These are phyloP conservation scores for Boletus smithii DNA, from an alignment of 1,284 basidiomycete genomes.

Conservation along the genomic window DNA sequence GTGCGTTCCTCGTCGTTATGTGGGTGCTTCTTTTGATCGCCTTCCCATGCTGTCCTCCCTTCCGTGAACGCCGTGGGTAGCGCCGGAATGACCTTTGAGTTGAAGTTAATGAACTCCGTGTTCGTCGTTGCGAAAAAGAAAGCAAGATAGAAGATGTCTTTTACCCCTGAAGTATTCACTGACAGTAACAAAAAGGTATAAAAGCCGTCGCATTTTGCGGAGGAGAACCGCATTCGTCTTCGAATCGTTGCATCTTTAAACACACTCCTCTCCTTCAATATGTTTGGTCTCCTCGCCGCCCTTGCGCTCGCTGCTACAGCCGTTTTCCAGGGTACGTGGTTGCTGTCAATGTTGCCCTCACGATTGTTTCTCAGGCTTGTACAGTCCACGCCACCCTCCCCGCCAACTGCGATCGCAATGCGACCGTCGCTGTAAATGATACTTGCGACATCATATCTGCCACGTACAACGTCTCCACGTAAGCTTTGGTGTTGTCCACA, in stretches of 20 bases:
- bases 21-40: no score
- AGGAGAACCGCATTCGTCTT: not conserved
- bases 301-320: slow-evolving; percentile 14
- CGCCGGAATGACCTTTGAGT: no score
- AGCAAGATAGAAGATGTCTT: not conserved
- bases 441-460: slow-evolving; percentile 41
- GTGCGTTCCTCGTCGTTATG: no score
- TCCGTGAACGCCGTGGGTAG: not conserved
- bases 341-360: no score
- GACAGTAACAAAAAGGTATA: slow-evolving; percentile 16
- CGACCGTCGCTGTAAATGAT: slow-evolving; percentile 34
- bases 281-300: slow-evolving; percentile 22
- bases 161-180: not conserved
- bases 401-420: slow-evolving; percentile 38
- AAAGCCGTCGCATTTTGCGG: slow-evolving; percentile 7
- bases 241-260: not conserved
- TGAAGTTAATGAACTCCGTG: not conserved
- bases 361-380: not conserved
- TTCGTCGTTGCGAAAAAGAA: not conserved
- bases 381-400: slow-evolving; percentile 22
- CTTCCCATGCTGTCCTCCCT: not conserved
- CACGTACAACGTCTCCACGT: slow-evolving; percentile 44
- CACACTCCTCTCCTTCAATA: not conserved
- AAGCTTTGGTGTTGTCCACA: slow-evolving; percentile 7
- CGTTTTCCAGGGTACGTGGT: slow-evolving; percentile 18